These are phyloP conservation scores for Penicillium simplicissimum DNA, from an alignment of 495 filamentous ascomycete genomes.

Conservation along the genomic window DNA sequence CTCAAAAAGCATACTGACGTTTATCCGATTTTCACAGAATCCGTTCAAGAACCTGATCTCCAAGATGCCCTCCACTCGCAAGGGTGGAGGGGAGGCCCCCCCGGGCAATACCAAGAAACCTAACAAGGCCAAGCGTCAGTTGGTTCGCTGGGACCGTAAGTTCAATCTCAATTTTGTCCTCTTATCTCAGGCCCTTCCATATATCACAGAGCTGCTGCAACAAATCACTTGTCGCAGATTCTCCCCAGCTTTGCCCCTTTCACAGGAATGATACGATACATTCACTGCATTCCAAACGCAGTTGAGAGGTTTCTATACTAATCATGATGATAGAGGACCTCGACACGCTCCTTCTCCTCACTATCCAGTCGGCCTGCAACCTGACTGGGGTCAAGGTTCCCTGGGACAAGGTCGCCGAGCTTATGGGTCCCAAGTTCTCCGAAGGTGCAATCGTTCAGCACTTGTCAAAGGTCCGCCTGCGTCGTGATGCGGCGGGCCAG, in stretches of 20 bases:
- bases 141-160: slow-evolving; percentile 51
- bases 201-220: neutral
- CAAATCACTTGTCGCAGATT: neutral
- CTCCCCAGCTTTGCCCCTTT: too few relatives aligned
- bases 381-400: slow-evolving; percentile 37
- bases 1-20: neutral
- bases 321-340: slow-evolving; percentile 34
- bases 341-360: slow-evolving; percentile 44
- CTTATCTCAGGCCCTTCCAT: neutral
- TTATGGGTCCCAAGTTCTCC: slow-evolving; percentile 38
- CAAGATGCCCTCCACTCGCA: neutral
- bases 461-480: slow-evolving; percentile 45
- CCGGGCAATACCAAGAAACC: neutral
- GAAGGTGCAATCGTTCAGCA: slow-evolving; percentile 52
- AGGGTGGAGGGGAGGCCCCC: neutral
- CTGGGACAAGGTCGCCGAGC: slow-evolving; percentile 37
- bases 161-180: neutral
- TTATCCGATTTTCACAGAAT: neutral
- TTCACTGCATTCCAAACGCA: neutral
- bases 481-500: slow-evolving; percentile 31
- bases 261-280: too few relatives aligned
- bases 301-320: slow-evolving; percentile 5
- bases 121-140: slow-evolving; percentile 32
- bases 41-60: neutral
- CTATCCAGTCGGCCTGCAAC: slow-evolving; percentile 47